These are phyloP conservation scores for Coemansia sp. DNA, from an alignment of 192 early-diverging fungal species.

Conservation along the genomic window DNA sequence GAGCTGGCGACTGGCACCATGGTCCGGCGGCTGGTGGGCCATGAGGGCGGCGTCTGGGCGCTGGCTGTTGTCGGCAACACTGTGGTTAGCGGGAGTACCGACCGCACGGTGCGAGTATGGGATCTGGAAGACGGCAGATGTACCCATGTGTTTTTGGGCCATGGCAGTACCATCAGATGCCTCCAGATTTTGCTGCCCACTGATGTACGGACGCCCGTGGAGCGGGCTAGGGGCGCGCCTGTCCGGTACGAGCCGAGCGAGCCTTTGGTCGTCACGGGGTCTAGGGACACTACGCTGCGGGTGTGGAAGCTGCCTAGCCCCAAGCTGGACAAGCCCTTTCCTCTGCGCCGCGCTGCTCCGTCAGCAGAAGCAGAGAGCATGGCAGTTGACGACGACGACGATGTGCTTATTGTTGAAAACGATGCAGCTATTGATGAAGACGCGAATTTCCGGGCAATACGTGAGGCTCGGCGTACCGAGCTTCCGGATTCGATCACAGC, in stretches of 20 bases:
- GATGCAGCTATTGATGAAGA: not conserved
- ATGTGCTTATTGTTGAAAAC: not conserved
- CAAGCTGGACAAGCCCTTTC: constrained; percentile 57
- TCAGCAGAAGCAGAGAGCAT: constrained; percentile 2
- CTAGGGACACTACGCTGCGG: constrained; percentile 87
- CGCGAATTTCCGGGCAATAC: too few species aligned
- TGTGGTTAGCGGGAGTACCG: constrained; percentile 92
- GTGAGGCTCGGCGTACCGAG: too few species aligned
- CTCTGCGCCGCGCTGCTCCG: constrained; percentile 21
- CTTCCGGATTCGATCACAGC: too few species aligned
- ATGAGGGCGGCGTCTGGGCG: constrained; percentile 98
- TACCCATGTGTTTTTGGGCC: constrained; percentile 93
- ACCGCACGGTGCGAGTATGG: constrained; percentile 95
- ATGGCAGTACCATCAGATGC: constrained; percentile 93
- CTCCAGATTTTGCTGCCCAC: constrained; percentile 82
- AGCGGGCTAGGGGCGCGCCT: constrained; percentile 39
- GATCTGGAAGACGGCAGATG: constrained; percentile 87
- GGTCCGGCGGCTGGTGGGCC: constrained; percentile 73
- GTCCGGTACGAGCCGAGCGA: constrained; percentile 63
- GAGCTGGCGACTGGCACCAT: constrained; percentile 80
- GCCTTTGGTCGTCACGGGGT: constrained; percentile 93
- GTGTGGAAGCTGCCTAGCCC: constrained; percentile 93
- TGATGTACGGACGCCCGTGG: constrained; percentile 49
- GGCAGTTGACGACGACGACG: constrained; percentile 22
- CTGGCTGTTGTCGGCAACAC: constrained; percentile 87